Evolutionary conservation across 768 basidiomycete genomes (phyloP), one percentile per base, ranked within the genome.

Genomic region (Leccinum variicolor): DNA sequence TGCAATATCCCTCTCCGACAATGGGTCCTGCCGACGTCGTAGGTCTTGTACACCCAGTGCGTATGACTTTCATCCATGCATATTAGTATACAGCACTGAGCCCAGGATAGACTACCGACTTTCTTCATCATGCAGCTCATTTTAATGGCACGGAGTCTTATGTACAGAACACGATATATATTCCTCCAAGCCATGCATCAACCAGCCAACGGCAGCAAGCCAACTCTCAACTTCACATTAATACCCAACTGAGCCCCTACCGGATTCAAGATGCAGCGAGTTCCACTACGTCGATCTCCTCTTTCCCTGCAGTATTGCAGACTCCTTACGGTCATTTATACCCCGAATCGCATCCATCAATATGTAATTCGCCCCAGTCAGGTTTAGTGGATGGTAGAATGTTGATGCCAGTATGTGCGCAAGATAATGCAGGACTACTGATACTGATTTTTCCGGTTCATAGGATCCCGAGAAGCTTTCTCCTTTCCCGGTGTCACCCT

Each of bases 201-300:
- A 29, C 15, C 23, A 48, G 23, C 23, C 61, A 58, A 31, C 59
- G 56, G 10, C 61, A 55, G 8, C 65, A 53, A 31, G 19, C 3
- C 19, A 57, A 36, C 33, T 58, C 50, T 13, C 58, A n/a, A 10
- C 70, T 70, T 41, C 43, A 56, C 13, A 59, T 70, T 7, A 1
- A 68, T 28, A 72, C 69, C 3, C 57, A 58, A 45, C 29, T 70
- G 39, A 41, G 19, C 25, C 13, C 41, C 21, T 43, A 10, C 45
- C 57, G 17, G 15, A 23, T 48, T 7, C 33, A 50, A 26, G 69
- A 66, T 29, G 29, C 57, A 9, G 64, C 55, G 1, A 49, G 29
- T 13, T 70, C 69, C 31, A 59, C 66, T 5, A 36, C 64, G 0
- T 66, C 66, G 9, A 56, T 55, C 31, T 47, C 46, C 9, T 64